Conservation (phyloP, 1,284 basidiomycete species). For the Ustilago hordei region DNA sequence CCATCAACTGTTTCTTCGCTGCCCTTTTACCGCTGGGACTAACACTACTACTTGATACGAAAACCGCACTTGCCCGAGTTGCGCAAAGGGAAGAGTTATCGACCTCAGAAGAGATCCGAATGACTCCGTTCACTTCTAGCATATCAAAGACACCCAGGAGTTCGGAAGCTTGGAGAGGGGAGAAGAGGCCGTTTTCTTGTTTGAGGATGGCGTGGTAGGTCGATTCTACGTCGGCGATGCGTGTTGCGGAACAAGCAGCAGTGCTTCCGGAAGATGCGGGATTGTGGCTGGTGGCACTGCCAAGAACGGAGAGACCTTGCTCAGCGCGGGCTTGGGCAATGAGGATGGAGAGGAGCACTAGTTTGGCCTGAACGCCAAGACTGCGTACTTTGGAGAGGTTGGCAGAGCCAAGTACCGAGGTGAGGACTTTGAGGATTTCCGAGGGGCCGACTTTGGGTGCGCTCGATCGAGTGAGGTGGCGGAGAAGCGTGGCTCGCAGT, state of each 20-base stretch:
- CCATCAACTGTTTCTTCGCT: constrained; percentile 60
- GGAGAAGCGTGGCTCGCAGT: constrained; percentile 35
- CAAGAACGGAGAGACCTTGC: constrained; percentile 42
- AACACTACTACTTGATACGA: constrained; percentile 22
- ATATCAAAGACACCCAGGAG: constrained; percentile 65
- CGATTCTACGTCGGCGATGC: constrained; percentile 58
- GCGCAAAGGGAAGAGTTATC: constrained; percentile 18
- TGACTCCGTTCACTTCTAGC: constrained; percentile 65
- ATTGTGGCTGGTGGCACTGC: constrained; percentile 14
- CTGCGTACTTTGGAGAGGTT: constrained; percentile 61
- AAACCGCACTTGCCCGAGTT: not conserved
- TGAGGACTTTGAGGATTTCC: constrained; percentile 66
- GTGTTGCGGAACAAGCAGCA: constrained; percentile 11
- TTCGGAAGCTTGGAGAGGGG: constrained; percentile 60
- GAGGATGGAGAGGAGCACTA: constrained; percentile 61
- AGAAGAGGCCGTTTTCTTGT: constrained; percentile 51
- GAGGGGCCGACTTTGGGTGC: constrained; percentile 64
- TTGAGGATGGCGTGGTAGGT: constrained; percentile 60
- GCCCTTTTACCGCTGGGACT: constrained; percentile 62
- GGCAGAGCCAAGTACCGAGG: constrained; percentile 61
- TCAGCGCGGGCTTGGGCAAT: constrained; percentile 49
- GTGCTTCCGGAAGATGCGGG: not conserved
- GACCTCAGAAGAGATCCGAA: constrained; percentile 49
- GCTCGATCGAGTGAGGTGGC: constrained; percentile 44
- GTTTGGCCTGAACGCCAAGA: constrained; percentile 65